Conservation (phyloP, 2,329 filamentous ascomycete species). For the Ustulina deusta region DNA sequence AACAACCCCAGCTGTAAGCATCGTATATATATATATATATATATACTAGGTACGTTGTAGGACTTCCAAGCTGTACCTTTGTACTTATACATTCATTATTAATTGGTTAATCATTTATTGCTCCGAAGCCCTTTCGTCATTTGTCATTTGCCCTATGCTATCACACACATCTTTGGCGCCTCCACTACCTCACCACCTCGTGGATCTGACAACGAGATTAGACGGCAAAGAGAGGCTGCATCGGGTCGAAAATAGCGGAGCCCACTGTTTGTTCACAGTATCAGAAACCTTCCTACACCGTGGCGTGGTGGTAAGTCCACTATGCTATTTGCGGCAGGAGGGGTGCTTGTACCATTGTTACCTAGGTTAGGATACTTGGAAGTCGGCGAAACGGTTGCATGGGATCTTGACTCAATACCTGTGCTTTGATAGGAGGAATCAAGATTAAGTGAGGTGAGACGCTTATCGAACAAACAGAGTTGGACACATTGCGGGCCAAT, state of each 20-base stretch:
- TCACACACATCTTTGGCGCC: constrained; percentile 31
- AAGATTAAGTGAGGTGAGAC: constrained; percentile 40
- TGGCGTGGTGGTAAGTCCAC: not conserved
- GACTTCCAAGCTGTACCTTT: constrained; percentile 6
- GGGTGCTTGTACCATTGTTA: constrained; percentile 17
- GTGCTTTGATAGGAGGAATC: constrained; percentile 29
- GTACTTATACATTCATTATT: constrained; percentile 17
- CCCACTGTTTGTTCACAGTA: constrained; percentile 23
- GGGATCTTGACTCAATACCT: constrained; percentile 22
- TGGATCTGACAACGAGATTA: constrained; percentile 24
- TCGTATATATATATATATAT: constrained; percentile 1
- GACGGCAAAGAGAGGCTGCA: constrained; percentile 13
- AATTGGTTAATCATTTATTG: constrained; percentile 30
- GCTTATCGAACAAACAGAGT: constrained; percentile 31
- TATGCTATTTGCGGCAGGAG: not conserved
- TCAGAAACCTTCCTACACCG: not conserved
- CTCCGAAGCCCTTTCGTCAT: constrained; percentile 15
- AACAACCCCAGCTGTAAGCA: constrained; percentile 7
- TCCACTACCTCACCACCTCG: constrained; percentile 11
- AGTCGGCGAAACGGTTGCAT: constrained; percentile 17
- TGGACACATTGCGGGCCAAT: constrained; percentile 23
- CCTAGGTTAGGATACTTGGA: not conserved
- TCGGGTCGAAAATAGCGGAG: constrained; percentile 31
- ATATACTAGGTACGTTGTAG: not conserved
- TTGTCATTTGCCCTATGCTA: constrained; percentile 21